Conservation (phyloP, 805 yeast species). For the Saturnispora silvae region DNA sequence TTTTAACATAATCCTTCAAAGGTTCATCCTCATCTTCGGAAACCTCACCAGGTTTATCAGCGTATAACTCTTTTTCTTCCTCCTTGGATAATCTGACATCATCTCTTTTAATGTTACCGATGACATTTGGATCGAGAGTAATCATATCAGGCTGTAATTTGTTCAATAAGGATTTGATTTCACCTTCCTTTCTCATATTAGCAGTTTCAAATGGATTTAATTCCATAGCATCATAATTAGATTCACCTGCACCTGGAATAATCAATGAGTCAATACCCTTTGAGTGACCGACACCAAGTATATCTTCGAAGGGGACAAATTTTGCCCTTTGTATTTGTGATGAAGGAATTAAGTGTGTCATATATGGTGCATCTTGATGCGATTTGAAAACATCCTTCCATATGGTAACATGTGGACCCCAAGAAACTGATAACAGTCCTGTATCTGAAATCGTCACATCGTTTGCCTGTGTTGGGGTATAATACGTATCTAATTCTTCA, state of each 20-base stretch:
- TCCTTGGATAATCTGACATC: conserved; percentile 45
- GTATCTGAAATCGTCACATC: conserved; percentile 75
- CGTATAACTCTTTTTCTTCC: conserved; percentile 29
- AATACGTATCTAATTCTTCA: conserved; percentile 60
- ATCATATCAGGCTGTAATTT: conserved; percentile 90
- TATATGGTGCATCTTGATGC: conserved; percentile 76
- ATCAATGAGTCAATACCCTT: conserved; percentile 74
- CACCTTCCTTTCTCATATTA: conserved; percentile 87
- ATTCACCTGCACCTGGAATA: conserved; percentile 96
- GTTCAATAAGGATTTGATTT: conserved; percentile 75
- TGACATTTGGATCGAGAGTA: conserved; percentile 74
- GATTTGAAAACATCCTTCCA: conserved; percentile 77
- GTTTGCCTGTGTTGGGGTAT: conserved; percentile 75
- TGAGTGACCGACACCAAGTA: conserved; percentile 81
- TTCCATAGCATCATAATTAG: conserved; percentile 91
- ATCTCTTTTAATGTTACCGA: conserved; percentile 67
- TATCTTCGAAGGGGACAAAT: conserved; percentile 93
- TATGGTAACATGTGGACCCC: conserved; percentile 91
- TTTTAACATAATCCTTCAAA: conserved; percentile 58
- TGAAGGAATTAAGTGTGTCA: conserved; percentile 81
- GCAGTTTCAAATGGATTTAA: conserved; percentile 85
- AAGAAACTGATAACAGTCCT: conserved; percentile 78
- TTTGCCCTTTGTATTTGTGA: conserved; percentile 55
- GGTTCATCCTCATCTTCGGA: conserved; percentile 41
- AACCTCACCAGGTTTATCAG: conserved; percentile 26